Evolutionary conservation across 805 yeast species (phyloP).

Genomic region (Dipodascus geniculatus): DNA sequence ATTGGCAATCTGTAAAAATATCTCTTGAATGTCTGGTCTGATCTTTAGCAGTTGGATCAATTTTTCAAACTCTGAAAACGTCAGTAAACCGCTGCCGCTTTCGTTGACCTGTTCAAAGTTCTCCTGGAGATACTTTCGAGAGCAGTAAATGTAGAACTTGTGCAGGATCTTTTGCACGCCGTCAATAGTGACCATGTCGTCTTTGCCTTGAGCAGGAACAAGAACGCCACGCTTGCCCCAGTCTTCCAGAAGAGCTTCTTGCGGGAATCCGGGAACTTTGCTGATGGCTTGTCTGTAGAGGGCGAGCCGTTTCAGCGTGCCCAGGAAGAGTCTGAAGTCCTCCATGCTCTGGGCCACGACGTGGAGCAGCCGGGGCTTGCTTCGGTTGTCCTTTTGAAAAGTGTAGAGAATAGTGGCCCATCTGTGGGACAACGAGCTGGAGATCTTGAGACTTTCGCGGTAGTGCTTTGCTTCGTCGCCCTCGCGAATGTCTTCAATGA

Average conservation of each 20-base stretch:
- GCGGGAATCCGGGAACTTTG: constrained; percentile 51
- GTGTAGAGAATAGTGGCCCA: constrained; percentile 81
- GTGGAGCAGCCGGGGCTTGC: constrained; percentile 69
- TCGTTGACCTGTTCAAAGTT: constrained; percentile 46
- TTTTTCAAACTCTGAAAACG: constrained; percentile 60
- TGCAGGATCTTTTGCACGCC: constrained; percentile 58
- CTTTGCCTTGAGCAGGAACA: constrained; percentile 16
- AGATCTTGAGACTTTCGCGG: constrained; percentile 70
- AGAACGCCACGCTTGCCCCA: constrained; percentile 47
- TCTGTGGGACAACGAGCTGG: constrained; percentile 46
- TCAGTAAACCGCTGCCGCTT: constrained; percentile 38
- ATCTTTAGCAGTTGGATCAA: constrained; percentile 60
- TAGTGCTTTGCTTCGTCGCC: constrained; percentile 72
- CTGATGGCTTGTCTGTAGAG: constrained; percentile 48
- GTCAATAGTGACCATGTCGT: constrained; percentile 38
- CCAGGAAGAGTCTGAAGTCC: constrained; percentile 43
- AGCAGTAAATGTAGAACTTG: constrained; percentile 62
- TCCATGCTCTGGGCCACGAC: constrained; percentile 46
- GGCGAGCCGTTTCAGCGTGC: constrained; percentile 44
- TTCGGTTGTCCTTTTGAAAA: constrained; percentile 37
- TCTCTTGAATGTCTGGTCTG: constrained; percentile 45
- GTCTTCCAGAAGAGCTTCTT: constrained; percentile 47
- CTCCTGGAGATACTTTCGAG: constrained; percentile 35
- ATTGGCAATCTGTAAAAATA: constrained; percentile 33
- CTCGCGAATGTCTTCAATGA: constrained; percentile 47